Evolutionary conservation across 108 stramenopile species (phyloP).

Genomic region (Mediolabrus comicus): DNA sequence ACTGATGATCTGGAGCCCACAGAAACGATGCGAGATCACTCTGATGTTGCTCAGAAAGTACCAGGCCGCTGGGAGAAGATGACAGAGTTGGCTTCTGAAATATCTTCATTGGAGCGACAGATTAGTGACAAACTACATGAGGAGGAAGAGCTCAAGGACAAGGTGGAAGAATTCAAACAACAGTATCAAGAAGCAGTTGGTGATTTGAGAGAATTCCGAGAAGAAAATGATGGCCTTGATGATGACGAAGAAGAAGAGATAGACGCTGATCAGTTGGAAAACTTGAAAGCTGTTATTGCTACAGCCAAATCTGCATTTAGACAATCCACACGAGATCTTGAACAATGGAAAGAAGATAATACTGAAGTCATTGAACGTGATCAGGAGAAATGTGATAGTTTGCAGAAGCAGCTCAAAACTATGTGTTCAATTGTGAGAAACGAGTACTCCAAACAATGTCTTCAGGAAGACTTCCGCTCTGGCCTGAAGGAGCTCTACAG

Average conservation of each 20-base stretch:
- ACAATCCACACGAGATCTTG: not conserved
- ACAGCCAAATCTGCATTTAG: not conserved
- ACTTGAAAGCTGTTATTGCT: conserved; percentile 10
- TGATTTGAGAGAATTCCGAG: conserved; percentile 15
- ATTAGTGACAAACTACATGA: conserved; percentile 17
- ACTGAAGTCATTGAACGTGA: not conserved
- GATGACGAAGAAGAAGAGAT: conserved; percentile 16
- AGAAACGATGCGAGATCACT: conserved; percentile 56
- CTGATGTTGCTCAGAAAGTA: conserved; percentile 38
- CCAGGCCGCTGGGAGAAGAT: conserved; percentile 55
- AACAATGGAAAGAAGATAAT: conserved; percentile 14
- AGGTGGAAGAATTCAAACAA: conserved; percentile 26
- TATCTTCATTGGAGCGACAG: conserved; percentile 13
- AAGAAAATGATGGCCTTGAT: conserved; percentile 13
- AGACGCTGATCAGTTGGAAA: not conserved
- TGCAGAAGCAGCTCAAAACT: conserved; percentile 39
- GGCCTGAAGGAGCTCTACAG: conserved; percentile 46
- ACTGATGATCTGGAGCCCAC: conserved; percentile 50
- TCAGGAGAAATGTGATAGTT: conserved; percentile 12
- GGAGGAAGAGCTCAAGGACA: conserved; percentile 36
- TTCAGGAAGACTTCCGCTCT: conserved; percentile 45
- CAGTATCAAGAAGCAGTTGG: conserved; percentile 6
- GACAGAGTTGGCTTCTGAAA: conserved; percentile 20
- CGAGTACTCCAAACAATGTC: conserved; percentile 46
- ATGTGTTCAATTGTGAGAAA: conserved; percentile 46